Conservation (phyloP, 2,329 filamentous ascomycete species). For the Aureobasidium sp. region DNA sequence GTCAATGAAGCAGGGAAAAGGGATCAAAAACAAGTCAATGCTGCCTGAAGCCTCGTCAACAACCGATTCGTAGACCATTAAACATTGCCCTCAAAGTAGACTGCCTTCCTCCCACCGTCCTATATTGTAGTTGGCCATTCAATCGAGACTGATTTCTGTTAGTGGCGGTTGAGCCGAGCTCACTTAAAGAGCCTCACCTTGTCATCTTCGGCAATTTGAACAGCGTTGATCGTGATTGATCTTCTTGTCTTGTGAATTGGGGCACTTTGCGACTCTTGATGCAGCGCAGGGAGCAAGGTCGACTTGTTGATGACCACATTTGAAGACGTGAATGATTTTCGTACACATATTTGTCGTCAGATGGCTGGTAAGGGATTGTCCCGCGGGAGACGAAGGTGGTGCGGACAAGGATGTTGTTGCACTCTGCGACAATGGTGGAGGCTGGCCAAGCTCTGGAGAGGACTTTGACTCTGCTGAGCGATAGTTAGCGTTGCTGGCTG, state of each 20-base stretch:
- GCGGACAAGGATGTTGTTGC: conserved; percentile 1
- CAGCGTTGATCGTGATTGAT: conserved; percentile 44
- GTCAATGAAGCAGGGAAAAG: not conserved
- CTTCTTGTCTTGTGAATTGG: conserved; percentile 35
- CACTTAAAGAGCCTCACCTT: conserved; percentile 14
- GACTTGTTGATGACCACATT: conserved; percentile 38
- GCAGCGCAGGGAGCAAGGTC: conserved; percentile 41
- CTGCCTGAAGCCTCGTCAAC: not conserved
- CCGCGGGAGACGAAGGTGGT: not conserved
- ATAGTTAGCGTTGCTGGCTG: not conserved
- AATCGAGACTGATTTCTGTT: not conserved
- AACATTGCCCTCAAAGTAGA: conserved; percentile 3
- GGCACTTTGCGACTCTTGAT: conserved; percentile 37
- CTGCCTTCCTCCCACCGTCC: not conserved
- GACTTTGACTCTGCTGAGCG: not conserved
- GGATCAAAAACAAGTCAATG: not conserved
- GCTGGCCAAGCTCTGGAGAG: not conserved
- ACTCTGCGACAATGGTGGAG: conserved; percentile 9
- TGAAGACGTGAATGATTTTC: conserved; percentile 41
- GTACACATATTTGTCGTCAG: conserved; percentile 35
- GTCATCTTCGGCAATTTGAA: conserved; percentile 39
- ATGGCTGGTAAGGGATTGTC: not conserved
- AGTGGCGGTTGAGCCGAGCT: not conserved
- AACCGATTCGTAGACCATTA: conserved; percentile 12
- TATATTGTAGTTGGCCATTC: not conserved